phyloP scores from a whole-genome alignment of 2,329 filamentous ascomycete species.

The Apiospora sp. region DNA sequence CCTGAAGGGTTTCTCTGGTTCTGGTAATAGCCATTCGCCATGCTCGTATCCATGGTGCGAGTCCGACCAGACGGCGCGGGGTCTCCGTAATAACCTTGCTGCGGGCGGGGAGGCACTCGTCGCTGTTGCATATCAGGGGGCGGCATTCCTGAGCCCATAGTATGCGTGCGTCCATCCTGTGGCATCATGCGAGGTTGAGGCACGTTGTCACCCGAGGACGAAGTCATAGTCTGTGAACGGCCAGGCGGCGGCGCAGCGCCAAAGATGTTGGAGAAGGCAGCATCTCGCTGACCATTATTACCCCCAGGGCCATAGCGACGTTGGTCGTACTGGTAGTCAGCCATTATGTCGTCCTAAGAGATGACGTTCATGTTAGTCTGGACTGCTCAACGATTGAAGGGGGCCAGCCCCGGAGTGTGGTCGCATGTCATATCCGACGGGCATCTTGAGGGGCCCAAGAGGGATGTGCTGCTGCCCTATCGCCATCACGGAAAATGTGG shows the following conservation, averaged over 20 bases:
- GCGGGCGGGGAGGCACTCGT: constrained; percentile 60
- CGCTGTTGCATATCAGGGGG: constrained; percentile 63
- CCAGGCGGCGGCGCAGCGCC: constrained; percentile 85
- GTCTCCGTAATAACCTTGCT: constrained; percentile 48
- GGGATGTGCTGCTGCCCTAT: not conserved
- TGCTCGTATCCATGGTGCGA: constrained; percentile 53
- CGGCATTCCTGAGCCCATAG: constrained; percentile 67
- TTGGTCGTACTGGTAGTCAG: constrained; percentile 62
- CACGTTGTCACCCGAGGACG: constrained; percentile 60
- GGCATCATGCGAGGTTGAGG: constrained; percentile 60
- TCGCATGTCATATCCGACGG: constrained; percentile 15
- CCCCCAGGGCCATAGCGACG: constrained; percentile 60
- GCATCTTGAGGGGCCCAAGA: not conserved
- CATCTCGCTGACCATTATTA: constrained; percentile 80
- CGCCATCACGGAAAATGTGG: not conserved
- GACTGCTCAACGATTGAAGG: not conserved
- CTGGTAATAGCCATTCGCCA: constrained; percentile 61
- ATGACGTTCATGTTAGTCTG: constrained; percentile 27
- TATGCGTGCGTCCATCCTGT: constrained; percentile 76
- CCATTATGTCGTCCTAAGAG: constrained; percentile 58
- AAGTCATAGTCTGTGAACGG: constrained; percentile 95
- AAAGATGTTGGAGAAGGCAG: constrained; percentile 96
- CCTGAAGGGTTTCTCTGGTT: constrained; percentile 60
- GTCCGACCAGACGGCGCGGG: constrained; percentile 45
- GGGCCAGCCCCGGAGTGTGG: not conserved